Evolutionary conservation across 345 rosid species (phyloP).

Genomic region (Rhodamnia argentea): DNA sequence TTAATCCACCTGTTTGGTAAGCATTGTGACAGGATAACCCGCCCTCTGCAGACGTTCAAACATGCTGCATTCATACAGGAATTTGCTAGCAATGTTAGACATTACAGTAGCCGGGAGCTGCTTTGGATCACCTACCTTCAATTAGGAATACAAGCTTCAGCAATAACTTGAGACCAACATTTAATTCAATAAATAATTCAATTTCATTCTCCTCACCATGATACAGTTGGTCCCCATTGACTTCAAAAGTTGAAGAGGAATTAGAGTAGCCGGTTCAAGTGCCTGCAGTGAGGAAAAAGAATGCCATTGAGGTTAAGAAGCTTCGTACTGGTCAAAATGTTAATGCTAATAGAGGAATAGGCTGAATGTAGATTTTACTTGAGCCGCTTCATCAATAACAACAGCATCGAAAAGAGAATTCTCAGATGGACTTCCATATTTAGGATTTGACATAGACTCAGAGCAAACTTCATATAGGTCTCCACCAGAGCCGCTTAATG

Average conservation of each 20-base stretch:
- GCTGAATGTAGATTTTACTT: slow-evolving; percentile 33
- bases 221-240: slow-evolving; percentile 78
- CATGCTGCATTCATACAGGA: slow-evolving; percentile 87
- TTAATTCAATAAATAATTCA: not conserved
- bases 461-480: slow-evolving; percentile 89
- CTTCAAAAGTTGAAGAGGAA: slow-evolving; percentile 91
- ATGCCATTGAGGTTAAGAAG: slow-evolving; percentile 4
- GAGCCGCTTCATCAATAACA: slow-evolving; percentile 97
- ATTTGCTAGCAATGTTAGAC: slow-evolving; percentile 86
- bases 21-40: slow-evolving; percentile 88
- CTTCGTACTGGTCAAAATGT: slow-evolving; percentile 4
- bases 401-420: slow-evolving; percentile 82
- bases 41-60: slow-evolving; percentile 97
- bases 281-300: slow-evolving; percentile 42
- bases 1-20: slow-evolving; percentile 70
- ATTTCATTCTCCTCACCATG: slow-evolving; percentile 45
- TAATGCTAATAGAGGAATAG: slow-evolving; percentile 1
- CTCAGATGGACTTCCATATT: slow-evolving; percentile 70
- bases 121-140: slow-evolving; percentile 96
- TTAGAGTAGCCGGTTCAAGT: slow-evolving; percentile 95
- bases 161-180: not conserved
- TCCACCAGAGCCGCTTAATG: slow-evolving; percentile 98
- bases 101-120: slow-evolving; percentile 99
- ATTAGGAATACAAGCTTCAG: slow-evolving; percentile 1
- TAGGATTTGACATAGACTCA: slow-evolving; percentile 59